phyloP scores from a whole-genome alignment of 1,284 basidiomycete genomes.

The Agaricales sp. region DNA sequence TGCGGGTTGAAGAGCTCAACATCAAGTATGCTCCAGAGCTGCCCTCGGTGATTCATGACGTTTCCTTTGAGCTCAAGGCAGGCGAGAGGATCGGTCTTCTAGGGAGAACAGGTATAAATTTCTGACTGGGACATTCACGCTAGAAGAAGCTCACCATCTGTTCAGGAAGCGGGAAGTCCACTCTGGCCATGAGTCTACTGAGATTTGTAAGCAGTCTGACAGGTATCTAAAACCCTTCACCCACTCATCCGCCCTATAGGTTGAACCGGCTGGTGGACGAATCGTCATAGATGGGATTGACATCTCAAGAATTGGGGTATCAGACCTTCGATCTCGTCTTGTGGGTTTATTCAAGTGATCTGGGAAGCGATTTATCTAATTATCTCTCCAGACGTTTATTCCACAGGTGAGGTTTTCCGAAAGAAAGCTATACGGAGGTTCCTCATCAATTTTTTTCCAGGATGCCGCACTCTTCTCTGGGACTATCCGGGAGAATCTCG shows the following conservation, averaged over 20 bases:
- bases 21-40: conserved; percentile 70
- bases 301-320: conserved; percentile 73
- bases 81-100: conserved; percentile 75
- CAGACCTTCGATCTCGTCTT: conserved; percentile 61
- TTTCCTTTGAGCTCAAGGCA: conserved; percentile 63
- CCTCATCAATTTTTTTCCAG: conserved; percentile 6
- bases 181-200: conserved; percentile 65
- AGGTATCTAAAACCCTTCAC: background rate
- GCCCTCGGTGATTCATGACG: conserved; percentile 56
- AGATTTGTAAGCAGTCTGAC: conserved; percentile 67
- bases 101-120: conserved; percentile 57
- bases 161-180: conserved; percentile 46
- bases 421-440: background rate
- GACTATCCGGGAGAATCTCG: conserved; percentile 71
- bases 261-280: background rate
- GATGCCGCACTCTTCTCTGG: conserved; percentile 83
- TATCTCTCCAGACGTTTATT: conserved; percentile 50
- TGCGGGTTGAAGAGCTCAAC: conserved; percentile 48
- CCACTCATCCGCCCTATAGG: conserved; percentile 19
- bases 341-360: conserved; percentile 22
- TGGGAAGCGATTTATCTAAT: background rate
- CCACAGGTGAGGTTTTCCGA: conserved; percentile 32
- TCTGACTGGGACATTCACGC: conserved; percentile 11
- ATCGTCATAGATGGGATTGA: conserved; percentile 67
- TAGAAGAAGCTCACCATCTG: background rate